A percentile compares a stretch with the other conserved stretches of the same genome.
Evolutionary conservation across 306 rosid genomes (phyloP).

Genomic region (Lathyrus oleraceus): DNA sequence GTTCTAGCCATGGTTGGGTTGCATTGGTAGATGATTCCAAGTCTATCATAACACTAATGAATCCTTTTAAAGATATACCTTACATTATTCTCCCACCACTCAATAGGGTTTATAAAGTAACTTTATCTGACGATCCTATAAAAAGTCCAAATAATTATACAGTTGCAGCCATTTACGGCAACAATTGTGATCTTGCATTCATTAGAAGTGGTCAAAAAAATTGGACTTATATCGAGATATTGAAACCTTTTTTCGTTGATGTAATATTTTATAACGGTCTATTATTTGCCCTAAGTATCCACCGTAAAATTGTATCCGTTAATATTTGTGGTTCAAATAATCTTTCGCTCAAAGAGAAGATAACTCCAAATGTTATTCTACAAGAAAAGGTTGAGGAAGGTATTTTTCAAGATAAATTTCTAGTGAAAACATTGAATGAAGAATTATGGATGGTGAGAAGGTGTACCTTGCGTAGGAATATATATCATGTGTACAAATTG

Average conservation of each 20-base stretch:
- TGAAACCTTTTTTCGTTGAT: background rate
- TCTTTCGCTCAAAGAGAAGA: background rate
- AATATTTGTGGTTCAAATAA: background rate
- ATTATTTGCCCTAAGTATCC: background rate
- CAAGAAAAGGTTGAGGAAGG: background rate
- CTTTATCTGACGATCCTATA: background rate
- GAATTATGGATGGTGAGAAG: background rate
- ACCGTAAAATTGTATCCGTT: background rate
- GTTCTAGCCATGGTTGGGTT: constrained; percentile 2
- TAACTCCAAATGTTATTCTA: background rate
- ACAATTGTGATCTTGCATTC: background rate
- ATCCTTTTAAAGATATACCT: background rate
- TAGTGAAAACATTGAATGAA: background rate
- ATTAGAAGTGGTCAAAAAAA: background rate
- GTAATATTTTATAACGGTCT: background rate
- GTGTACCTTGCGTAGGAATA: background rate
- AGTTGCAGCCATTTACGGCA: background rate
- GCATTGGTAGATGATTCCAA: background rate
- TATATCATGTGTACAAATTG: background rate
- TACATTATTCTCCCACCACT: background rate
- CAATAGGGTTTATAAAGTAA: background rate
- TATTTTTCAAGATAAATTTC: background rate
- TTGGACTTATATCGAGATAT: background rate
- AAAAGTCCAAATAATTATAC: background rate
- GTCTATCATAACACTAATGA: background rate